Evolutionary conservation across 2,329 filamentous ascomycete genomes (phyloP).

Genomic region (Monilinia fructicola): DNA sequence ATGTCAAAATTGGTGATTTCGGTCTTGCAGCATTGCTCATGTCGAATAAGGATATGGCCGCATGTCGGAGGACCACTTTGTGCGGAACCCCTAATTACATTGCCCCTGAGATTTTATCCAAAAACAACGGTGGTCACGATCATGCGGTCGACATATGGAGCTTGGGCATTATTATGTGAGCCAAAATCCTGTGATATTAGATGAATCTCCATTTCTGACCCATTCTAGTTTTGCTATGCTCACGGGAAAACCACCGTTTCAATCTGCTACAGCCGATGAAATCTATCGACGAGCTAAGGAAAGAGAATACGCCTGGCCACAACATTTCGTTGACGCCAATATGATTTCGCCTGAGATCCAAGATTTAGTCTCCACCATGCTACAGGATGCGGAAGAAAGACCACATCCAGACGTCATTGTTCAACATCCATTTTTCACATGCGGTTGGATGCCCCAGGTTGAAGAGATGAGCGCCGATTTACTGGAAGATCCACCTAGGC

Average conservation of each 20-base stretch:
- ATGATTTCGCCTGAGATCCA: slow-evolving; percentile 74
- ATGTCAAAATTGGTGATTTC: slow-evolving; percentile 97
- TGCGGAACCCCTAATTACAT: slow-evolving; percentile 99
- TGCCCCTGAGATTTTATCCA: slow-evolving; percentile 92
- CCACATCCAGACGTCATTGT: slow-evolving; percentile 77
- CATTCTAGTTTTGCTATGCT: slow-evolving; percentile 81
- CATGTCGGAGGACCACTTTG: slow-evolving; percentile 79
- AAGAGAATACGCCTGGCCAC: slow-evolving; percentile 78
- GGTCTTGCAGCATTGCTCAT: slow-evolving; percentile 89
- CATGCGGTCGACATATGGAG: slow-evolving; percentile 99
- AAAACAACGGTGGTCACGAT: slow-evolving; percentile 90
- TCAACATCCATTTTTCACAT: slow-evolving; percentile 75
- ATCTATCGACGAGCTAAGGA: slow-evolving; percentile 72
- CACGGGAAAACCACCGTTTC: slow-evolving; percentile 93
- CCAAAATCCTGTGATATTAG: slow-evolving; percentile 6
- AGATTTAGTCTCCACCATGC: slow-evolving; percentile 72
- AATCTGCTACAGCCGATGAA: slow-evolving; percentile 84
- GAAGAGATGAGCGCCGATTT: slow-evolving; percentile 59
- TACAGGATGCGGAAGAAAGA: slow-evolving; percentile 72
- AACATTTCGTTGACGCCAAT: slow-evolving; percentile 62
- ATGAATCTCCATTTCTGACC: slow-evolving; percentile 36
- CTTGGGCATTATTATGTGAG: slow-evolving; percentile 91
- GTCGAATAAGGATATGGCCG: slow-evolving; percentile 86
- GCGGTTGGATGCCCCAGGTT: slow-evolving; percentile 67
- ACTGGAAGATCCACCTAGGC: slow-evolving; percentile 57